phyloP scores from a whole-genome alignment of 2,329 filamentous ascomycete genomes.

The Penicillium sp. region DNA sequence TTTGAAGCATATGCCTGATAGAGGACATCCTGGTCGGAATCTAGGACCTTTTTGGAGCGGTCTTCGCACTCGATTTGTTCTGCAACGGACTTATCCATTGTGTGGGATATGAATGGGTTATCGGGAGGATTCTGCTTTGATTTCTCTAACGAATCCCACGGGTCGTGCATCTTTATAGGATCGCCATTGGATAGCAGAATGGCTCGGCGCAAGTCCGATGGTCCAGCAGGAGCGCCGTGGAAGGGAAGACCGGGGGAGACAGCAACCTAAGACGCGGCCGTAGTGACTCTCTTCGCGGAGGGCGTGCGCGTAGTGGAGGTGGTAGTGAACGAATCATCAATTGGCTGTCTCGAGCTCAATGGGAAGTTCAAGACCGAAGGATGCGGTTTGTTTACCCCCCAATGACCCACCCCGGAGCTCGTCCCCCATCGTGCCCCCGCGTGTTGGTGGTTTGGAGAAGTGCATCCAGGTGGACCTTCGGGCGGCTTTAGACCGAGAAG shows the following conservation, averaged over 20 bases:
- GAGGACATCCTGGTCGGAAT: constrained; percentile 26
- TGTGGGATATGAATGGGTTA: neutral
- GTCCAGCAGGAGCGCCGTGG: neutral
- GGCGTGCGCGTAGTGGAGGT: neutral
- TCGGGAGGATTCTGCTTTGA: neutral
- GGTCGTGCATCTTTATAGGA: neutral
- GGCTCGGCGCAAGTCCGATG: neutral
- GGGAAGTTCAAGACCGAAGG: neutral
- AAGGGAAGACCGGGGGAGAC: neutral
- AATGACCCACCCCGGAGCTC: neutral
- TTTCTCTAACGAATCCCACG: neutral
- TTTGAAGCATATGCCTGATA: constrained; percentile 32
- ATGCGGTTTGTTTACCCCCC: neutral
- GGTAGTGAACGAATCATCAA: neutral
- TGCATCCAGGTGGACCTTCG: neutral
- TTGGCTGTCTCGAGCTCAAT: neutral
- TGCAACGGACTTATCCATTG: constrained; percentile 13
- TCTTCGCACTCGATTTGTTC: constrained; percentile 17
- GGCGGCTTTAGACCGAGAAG: neutral
- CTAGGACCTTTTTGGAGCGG: constrained; percentile 4
- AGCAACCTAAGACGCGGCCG: neutral
- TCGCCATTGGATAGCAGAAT: neutral
- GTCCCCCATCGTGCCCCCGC: neutral
- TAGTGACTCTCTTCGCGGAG: neutral
- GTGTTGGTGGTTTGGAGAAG: neutral